Conservation (phyloP, 345 rosid genomes). For the Hibiscus mutabilis region DNA sequence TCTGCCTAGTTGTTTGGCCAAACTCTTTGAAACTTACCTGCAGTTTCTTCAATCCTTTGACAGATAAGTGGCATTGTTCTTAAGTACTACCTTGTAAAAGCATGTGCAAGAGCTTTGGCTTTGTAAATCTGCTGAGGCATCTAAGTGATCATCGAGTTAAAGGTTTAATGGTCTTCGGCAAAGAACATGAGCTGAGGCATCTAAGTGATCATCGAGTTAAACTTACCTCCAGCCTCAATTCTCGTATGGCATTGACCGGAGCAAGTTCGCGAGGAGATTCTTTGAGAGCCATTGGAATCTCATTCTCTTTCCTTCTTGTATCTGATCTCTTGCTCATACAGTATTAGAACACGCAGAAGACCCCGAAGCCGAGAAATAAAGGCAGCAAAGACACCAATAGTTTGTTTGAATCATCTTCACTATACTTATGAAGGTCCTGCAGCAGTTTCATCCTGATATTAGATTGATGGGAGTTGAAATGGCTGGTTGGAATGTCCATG, state of each 20-base stretch:
- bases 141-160: too few relatives aligned
- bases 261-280: conserved; percentile 19
- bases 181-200: conserved; percentile 42
- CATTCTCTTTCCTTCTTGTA: conserved; percentile 19
- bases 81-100: conserved; percentile 43
- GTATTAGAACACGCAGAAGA: conserved; percentile 21
- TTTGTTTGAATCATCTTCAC: not conserved
- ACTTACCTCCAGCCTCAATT: conserved; percentile 27
- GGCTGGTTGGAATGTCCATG: too few relatives aligned
- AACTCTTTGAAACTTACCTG: conserved; percentile 38
- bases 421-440: not conserved
- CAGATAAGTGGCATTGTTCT: conserved; percentile 35
- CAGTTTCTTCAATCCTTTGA: conserved; percentile 47
- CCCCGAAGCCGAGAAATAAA: conserved; percentile 15
- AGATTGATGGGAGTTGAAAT: too few relatives aligned
- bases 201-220: too few relatives aligned
- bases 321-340: conserved; percentile 14
- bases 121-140: conserved; percentile 35
- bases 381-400: not conserved
- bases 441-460: not conserved
- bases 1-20: conserved; percentile 20
- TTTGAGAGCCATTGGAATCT: conserved; percentile 22
- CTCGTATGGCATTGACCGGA: not conserved
- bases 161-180: conserved; percentile 34
- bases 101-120: conserved; percentile 38